phyloP scores from a whole-genome alignment of 768 basidiomycete species.

The Termitomyces sp. region DNA sequence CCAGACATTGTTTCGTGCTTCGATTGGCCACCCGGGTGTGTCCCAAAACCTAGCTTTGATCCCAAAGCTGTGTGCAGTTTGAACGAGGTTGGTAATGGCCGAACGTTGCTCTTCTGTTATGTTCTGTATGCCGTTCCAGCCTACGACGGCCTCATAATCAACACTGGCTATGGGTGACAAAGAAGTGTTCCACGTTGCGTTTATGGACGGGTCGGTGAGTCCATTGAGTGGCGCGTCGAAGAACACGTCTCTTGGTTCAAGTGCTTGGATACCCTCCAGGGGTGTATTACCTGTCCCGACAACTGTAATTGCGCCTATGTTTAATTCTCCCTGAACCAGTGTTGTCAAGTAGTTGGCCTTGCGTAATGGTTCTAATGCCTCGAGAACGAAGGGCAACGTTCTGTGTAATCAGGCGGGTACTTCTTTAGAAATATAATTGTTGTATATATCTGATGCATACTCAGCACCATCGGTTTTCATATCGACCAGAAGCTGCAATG shows the following conservation, averaged over 20 bases:
- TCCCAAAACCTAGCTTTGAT: conserved; percentile 51
- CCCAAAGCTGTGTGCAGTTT: conserved; percentile 38
- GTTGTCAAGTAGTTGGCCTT: conserved; percentile 42
- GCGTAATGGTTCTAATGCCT: conserved; percentile 43
- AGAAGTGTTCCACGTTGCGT: conserved; percentile 35
- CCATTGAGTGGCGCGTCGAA: conserved; percentile 49
- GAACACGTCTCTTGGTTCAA: conserved; percentile 45
- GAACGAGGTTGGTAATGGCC: conserved; percentile 35
- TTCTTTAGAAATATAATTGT: background rate
- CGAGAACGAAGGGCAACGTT: conserved; percentile 39
- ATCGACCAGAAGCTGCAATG: conserved; percentile 48
- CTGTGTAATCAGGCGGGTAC: conserved; percentile 13
- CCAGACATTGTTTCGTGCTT: conserved; percentile 42
- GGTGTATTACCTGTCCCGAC: conserved; percentile 53
- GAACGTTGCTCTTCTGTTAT: conserved; percentile 36
- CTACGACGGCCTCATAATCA: conserved; percentile 40
- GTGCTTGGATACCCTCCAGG: conserved; percentile 38
- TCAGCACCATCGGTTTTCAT: conserved; percentile 48
- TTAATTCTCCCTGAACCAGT: conserved; percentile 36
- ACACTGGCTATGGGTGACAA: conserved; percentile 49
- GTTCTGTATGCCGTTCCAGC: conserved; percentile 42
- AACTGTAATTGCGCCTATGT: conserved; percentile 33
- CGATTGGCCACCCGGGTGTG: conserved; percentile 46
- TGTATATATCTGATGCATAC: conserved; percentile 23
- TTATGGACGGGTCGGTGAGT: conserved; percentile 25